Evolutionary conservation across 805 yeast species (phyloP), one percentile per base, ranked within the genome.

Genomic region (Jamesozyma gamospora): DNA sequence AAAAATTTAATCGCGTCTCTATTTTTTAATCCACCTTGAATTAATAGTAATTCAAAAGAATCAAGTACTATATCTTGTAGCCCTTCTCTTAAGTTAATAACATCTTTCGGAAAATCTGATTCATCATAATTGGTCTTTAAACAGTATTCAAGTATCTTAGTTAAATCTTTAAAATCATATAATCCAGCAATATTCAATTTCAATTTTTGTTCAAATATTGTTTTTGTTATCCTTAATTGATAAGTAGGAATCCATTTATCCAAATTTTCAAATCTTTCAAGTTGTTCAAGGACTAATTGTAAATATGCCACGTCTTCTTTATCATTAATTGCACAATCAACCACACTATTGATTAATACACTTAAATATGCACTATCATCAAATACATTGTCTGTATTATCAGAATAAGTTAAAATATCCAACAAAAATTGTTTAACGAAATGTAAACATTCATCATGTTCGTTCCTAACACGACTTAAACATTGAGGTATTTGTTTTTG

Each of bases 171-270:
- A 10, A 81, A 55, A 4, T 65, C 61, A 17, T 73, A 64, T 9
- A 77, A 58, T 0, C 86, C 85, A 15, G 65, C 63, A 11, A 71
- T 58, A 0, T 81, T 77, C 32, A 92, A 61, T 28, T 66, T 58
- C 32, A 82, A 68, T 46, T 80, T 82, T 46, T 75, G 87, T 74
- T 4, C 74, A 64, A 21, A 67, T 60, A 14, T 87, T 69, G 30
- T 83, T 64, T 28, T 69, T 45, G 41, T 71, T 56, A 38, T 76
- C 34, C 49, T 37, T 10, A 56, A 42, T 30, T 56, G 79, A 45
- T 73, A 76, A 0, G 95, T 79, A 1, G 96, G 90, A 7, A 81
- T 69, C 94, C 94, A 86, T 32, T 74, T 77, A 52, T 90, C 97
- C 63, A 92, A 70, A 45, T 87, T 77, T 48, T 77, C 75, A 43